Conservation (phyloP, 768 basidiomycete species). For the Suillus hirtellus region DNA sequence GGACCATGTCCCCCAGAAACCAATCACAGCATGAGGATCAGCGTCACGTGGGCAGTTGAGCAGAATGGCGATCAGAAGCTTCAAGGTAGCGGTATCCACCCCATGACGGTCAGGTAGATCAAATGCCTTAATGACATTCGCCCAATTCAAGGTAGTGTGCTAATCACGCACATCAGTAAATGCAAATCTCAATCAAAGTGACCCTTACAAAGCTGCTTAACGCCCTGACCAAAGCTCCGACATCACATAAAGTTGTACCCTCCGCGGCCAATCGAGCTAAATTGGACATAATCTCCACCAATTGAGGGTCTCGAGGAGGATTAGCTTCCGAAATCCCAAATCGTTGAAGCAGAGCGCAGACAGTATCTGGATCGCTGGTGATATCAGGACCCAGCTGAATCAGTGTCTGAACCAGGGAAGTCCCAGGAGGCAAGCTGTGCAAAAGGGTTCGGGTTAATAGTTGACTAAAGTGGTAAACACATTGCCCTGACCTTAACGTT, state of each 20-base stretch:
- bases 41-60: conserved; percentile 76
- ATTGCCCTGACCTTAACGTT: conserved; percentile 59
- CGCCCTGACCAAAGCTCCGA: conserved; percentile 70
- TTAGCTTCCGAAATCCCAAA: conserved; percentile 74
- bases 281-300: conserved; percentile 69
- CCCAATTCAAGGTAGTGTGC: conserved; percentile 75
- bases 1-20: conserved; percentile 85
- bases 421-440: conserved; percentile 61
- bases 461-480: conserved; percentile 16
- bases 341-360: conserved; percentile 67
- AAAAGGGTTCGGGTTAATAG: conserved; percentile 17
- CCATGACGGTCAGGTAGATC: conserved; percentile 83
- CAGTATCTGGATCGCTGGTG: conserved; percentile 69
- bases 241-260: conserved; percentile 71
- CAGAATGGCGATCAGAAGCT: conserved; percentile 86
- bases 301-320: conserved; percentile 70
- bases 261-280: conserved; percentile 71
- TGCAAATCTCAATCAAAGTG: conserved; percentile 2
- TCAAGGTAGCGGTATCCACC: conserved; percentile 87
- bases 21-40: conserved; percentile 77
- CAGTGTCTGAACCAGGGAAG: conserved; percentile 72
- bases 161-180: conserved; percentile 32
- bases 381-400: conserved; percentile 80
- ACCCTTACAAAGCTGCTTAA: conserved; percentile 71
- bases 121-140: conserved; percentile 80